These are phyloP conservation scores for Graphiopsis chlorocephala DNA, from an alignment of 2,329 filamentous ascomycete genomes.

Conservation along the genomic window DNA sequence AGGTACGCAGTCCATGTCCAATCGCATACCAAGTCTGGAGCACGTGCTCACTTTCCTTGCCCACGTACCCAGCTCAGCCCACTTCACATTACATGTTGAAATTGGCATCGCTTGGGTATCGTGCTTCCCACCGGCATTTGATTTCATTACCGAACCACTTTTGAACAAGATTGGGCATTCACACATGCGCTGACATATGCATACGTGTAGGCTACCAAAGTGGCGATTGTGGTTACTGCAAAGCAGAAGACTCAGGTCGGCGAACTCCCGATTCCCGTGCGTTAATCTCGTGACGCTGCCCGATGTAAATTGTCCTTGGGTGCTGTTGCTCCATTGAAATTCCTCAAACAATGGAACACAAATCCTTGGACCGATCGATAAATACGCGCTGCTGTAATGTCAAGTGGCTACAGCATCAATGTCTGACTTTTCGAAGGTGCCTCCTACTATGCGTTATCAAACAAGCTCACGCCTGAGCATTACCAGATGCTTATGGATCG, in stretches of 20 bases:
- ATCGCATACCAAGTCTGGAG: conserved; percentile 20
- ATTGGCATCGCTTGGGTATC: not conserved
- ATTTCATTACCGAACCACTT: not conserved
- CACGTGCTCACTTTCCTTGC: conserved; percentile 22
- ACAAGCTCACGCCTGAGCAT: conserved; percentile 60
- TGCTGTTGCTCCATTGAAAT: not conserved
- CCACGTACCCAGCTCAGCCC: not conserved
- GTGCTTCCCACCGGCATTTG: conserved; percentile 11
- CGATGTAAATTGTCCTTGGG: not conserved
- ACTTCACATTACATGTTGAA: not conserved
- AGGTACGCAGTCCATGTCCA: conserved; percentile 28
- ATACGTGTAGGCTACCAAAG: conserved; percentile 44
- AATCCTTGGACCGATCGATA: not conserved
- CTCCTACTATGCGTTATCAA: conserved; percentile 67
- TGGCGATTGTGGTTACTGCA: conserved; percentile 52
- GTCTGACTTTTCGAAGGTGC: conserved; percentile 52
- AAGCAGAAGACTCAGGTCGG: conserved; percentile 45
- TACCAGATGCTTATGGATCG: conserved; percentile 72
- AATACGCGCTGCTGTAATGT: not conserved
- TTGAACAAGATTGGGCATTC: not conserved
- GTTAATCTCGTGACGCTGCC: conserved; percentile 28
- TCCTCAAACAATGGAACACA: not conserved
- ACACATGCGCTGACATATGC: not conserved
- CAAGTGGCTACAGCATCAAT: not conserved
- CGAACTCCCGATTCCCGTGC: conserved; percentile 49